phyloP scores from a whole-genome alignment of 2,329 filamentous ascomycete genomes.

The Achaetomium macrosporum region DNA sequence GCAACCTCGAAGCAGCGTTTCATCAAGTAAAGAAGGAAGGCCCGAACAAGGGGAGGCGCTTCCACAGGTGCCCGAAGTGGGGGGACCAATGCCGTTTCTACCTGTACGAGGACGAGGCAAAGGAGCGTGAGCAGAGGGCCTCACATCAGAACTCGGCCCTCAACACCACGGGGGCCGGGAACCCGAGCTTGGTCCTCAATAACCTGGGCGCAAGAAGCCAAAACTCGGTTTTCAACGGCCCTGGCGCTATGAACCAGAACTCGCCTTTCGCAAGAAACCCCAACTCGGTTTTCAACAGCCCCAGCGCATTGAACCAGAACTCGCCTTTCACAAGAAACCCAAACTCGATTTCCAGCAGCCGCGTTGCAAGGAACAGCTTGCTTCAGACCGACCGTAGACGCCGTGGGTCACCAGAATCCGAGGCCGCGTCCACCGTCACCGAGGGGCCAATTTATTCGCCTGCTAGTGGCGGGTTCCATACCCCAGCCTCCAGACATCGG shows the following conservation, averaged over 20 bases:
- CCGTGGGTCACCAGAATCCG: slow-evolving; percentile 5
- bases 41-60: slow-evolving; percentile 37
- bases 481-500: slow-evolving; percentile 1
- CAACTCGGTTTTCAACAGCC: too few species aligned
- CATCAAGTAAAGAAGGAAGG: slow-evolving; percentile 35
- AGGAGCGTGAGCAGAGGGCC: slow-evolving; percentile 26
- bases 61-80: slow-evolving; percentile 36
- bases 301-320: too few species aligned
- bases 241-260: too few species aligned
- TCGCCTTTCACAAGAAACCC: too few species aligned
- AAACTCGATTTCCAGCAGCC: not conserved
- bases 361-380: not conserved
- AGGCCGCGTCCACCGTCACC: slow-evolving; percentile 10
- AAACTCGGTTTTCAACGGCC: too few species aligned
- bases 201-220: too few species aligned
- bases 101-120: slow-evolving; percentile 38
- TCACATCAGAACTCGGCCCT: not conserved
- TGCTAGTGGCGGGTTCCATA: slow-evolving; percentile 19
- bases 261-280: too few species aligned
- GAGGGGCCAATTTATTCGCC: slow-evolving; percentile 8
- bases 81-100: slow-evolving; percentile 38
- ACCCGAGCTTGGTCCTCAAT: too few species aligned
- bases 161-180: too few species aligned
- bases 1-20: slow-evolving; percentile 28
- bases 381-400: not conserved